Conservation (phyloP, 768 basidiomycete species). For the Tephrocybe rancida region DNA sequence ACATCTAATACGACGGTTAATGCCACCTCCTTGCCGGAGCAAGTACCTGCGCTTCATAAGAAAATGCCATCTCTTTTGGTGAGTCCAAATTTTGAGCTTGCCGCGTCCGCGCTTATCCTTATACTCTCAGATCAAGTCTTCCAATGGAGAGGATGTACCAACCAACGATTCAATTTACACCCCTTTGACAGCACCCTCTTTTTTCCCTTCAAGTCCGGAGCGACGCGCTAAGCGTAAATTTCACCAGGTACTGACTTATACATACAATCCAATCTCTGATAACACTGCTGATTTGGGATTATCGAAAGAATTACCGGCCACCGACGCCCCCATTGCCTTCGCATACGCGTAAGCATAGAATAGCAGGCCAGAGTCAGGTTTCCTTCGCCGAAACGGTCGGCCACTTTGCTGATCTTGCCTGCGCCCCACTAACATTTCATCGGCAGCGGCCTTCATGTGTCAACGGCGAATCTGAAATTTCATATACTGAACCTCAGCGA, state of each 20-base stretch:
- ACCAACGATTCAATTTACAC: slow-evolving; percentile 4
- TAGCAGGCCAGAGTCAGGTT: slow-evolving; percentile 15
- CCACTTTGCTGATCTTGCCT: not conserved
- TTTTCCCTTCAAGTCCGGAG: slow-evolving; percentile 4
- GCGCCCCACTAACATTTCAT: not conserved
- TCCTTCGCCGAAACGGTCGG: slow-evolving; percentile 4
- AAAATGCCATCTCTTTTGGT: slow-evolving; percentile 11
- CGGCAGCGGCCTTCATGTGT: slow-evolving; percentile 8
- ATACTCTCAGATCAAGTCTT: slow-evolving; percentile 8
- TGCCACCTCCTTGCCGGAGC: not conserved
- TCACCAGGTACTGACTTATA: slow-evolving; percentile 21
- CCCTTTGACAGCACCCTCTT: slow-evolving; percentile 4
- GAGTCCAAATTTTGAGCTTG: not conserved
- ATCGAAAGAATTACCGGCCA: slow-evolving; percentile 51
- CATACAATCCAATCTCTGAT: not conserved
- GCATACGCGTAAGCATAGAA: slow-evolving; percentile 34
- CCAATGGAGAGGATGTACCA: slow-evolving; percentile 8
- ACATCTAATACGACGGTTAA: slow-evolving; percentile 1
- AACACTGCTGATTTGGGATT: slow-evolving; percentile 1
- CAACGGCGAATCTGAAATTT: not conserved
- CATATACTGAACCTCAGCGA: slow-evolving; percentile 1
- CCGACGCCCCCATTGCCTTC: slow-evolving; percentile 56
- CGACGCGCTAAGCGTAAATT: slow-evolving; percentile 21
- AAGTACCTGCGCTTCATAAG: not conserved
- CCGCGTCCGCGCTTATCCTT: not conserved